Evolutionary conservation across 106 monocot species (phyloP), one percentile per base, ranked within the genome.

Genomic region (Platanthera zijinensis): DNA sequence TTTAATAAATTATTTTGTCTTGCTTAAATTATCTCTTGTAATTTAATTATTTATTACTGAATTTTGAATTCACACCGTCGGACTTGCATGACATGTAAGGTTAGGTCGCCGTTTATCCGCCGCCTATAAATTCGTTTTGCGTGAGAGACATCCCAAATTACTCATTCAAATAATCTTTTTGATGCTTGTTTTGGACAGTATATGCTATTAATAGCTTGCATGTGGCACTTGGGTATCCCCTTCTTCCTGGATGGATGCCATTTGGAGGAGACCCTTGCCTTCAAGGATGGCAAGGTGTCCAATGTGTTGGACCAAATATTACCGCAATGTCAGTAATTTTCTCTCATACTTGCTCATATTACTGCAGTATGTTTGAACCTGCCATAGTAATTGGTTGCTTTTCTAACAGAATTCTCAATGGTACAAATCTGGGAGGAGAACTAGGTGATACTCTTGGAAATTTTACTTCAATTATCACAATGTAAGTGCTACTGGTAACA

Each of bases 241-340:
- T 78, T 77, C 84, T 99, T 73, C 86, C 94, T 77, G 91, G 94
- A 86, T 99, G 97, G 97, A 89, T 77, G 48, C 53, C 83, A 71
- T 73, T 76, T 74, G 94, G 87, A 78, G 97, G 97, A 66, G 94
- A 99, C 52, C 97, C 97, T 67, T 99, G 97, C 50, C 11, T 49
- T 10, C 94, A 94, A 39, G 50, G 13, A 14, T 99, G 97, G 97
- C 97, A 99, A 75, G 97, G 97, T 50, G 91, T 99, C 57, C 76
- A 84, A 79, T 99, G 97, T 85, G 88, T 89, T 52, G 74, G 78
- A 50, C 79, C 89, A 49, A 89, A 85, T 75, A 88, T 99, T 78
- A 88, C 91, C 30, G 78, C 82, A 83, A 94, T 99, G 97, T 99
- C 21, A 73, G 50, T 76, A 71, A 48, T 75, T 71, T 17, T 66